Evolutionary conservation across 2,329 filamentous ascomycete species (phyloP), one percentile per base, ranked within the genome.

Genomic region (Zymoseptoria crescenta): DNA sequence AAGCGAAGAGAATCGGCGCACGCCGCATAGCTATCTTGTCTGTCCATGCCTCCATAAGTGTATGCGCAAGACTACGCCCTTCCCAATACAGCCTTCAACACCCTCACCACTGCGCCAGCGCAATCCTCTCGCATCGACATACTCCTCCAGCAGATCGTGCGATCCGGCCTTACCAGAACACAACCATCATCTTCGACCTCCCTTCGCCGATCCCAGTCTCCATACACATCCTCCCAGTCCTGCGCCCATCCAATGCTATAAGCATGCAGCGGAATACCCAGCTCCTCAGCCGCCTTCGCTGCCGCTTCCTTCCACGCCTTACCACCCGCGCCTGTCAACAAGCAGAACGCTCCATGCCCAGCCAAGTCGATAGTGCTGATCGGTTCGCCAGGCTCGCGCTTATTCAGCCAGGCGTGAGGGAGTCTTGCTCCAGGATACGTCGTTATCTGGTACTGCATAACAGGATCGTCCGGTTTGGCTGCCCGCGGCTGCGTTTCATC

Each of bases 401-500:
- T 75, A 76, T 70, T 84, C 16, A 87, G 72, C 85, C 85, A 87
- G 0, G 76, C 83, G 69, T 88, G 85, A 4, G 85, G 85, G 21
- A 87, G 70, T 1, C 84, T 75, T 29, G 75, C 75, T 7, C 85
- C 85, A 0, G 85, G 85, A 64, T 80, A 84, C 2, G 84, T 86
- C 54, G 63, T 67, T 10, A 69, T 59, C 51, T 69, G 67, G 41
- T 68, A 62, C 35, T 66, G 55, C 54, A 70, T 59, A 9, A 68
- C 66, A 21, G 62, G 61, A 52, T 70, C 67, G 16, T 57, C 61
- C 2, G 69, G 69, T 19, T 60, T 61, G 16, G 64, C 58, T 21
- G 56, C 58, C n/a, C 59, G 62, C 8, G 63, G 62, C 20, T 61
- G 56, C 49, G 64, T 65, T 58, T 72, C 70, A 54, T 72, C 68